A percentile compares a stretch with the other conserved stretches of the same genome.
Conservation (phyloP, 257 asterid genomes). For the Petunia secreta region DNA sequence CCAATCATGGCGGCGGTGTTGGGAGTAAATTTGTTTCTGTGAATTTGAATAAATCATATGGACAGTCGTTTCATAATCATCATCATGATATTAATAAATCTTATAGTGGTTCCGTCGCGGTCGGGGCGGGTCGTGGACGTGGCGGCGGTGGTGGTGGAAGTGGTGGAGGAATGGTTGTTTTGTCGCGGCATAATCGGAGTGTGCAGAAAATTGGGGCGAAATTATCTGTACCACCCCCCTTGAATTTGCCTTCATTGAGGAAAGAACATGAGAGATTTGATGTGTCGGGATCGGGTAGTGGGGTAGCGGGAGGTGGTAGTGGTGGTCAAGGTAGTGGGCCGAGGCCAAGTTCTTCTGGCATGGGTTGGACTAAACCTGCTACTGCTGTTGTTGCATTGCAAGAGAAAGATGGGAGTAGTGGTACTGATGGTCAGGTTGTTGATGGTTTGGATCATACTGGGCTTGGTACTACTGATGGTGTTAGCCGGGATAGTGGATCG, state of each 20-base stretch:
- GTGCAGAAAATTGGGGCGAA: constrained; percentile 70
- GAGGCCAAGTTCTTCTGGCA: constrained; percentile 77
- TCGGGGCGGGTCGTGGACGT: constrained; percentile 54
- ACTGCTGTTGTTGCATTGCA: constrained; percentile 42
- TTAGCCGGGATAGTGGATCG: constrained; percentile 49
- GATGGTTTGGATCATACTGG: constrained; percentile 39
- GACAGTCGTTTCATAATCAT: constrained; percentile 63
- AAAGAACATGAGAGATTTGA: constrained; percentile 90
- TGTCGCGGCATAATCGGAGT: constrained; percentile 64
- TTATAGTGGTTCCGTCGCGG: constrained; percentile 55
- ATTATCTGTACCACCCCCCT: constrained; percentile 93
- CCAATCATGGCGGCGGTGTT: constrained; percentile 77
- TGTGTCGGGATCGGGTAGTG: constrained; percentile 56
- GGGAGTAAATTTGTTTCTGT: constrained; percentile 78
- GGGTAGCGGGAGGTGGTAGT: constrained; percentile 59
- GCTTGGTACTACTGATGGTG: constrained; percentile 46
- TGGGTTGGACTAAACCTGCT: constrained; percentile 90
- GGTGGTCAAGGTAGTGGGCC: constrained; percentile 70
- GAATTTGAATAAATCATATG: constrained; percentile 88
- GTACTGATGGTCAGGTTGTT: constrained; percentile 41
- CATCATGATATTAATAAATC: constrained; percentile 49
- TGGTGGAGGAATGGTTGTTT: constrained; percentile 87
- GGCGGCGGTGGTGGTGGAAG: constrained; percentile 60
- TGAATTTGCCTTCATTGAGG: constrained; percentile 94
- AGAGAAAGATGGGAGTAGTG: constrained; percentile 52